phyloP scores from a whole-genome alignment of 208 protist species.

The Leishmania braziliensis region DNA sequence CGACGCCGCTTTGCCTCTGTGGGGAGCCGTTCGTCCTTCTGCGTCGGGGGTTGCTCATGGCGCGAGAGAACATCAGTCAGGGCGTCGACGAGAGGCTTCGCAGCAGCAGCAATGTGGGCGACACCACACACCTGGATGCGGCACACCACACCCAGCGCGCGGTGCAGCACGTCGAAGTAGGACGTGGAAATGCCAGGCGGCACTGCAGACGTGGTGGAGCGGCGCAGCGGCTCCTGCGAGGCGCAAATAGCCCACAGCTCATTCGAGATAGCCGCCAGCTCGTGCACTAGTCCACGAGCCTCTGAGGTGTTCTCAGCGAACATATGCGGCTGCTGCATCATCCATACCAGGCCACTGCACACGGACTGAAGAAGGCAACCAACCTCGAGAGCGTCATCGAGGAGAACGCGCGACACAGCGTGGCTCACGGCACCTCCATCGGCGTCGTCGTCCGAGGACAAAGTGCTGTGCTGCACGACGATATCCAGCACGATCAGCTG shows the following conservation, averaged over 20 bases:
- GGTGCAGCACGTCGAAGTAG: conserved; percentile 15
- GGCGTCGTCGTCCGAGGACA: conserved; percentile 6
- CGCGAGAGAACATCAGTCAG: conserved; percentile 11
- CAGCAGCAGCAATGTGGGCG: conserved; percentile 15
- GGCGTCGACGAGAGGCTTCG: conserved; percentile 15
- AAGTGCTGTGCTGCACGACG: conserved; percentile 28
- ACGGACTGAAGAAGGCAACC: conserved; percentile 60
- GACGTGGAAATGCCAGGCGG: conserved; percentile 10
- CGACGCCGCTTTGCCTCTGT: conserved; percentile 38
- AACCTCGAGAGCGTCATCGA: conserved; percentile 51
- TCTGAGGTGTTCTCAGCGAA: conserved; percentile 19
- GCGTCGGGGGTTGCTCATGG: conserved; percentile 10
- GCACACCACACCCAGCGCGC: conserved; percentile 14
- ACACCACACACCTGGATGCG: conserved; percentile 19
- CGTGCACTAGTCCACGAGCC: conserved; percentile 35
- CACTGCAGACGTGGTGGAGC: conserved; percentile 18
- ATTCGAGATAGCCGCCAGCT: conserved; percentile 38
- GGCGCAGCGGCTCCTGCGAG: conserved; percentile 27
- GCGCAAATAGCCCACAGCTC: conserved; percentile 74
- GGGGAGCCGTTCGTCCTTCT: not conserved
- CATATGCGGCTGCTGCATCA: conserved; percentile 55
- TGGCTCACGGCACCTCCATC: conserved; percentile 6
- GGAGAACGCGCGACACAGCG: conserved; percentile 22
- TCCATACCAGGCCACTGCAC: conserved; percentile 54
- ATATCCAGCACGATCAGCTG: conserved; percentile 43